Evolutionary conservation across 2,329 filamentous ascomycete genomes (phyloP), one percentile per base, ranked within the genome.

Genomic region (Teratosphaeria destructans): DNA sequence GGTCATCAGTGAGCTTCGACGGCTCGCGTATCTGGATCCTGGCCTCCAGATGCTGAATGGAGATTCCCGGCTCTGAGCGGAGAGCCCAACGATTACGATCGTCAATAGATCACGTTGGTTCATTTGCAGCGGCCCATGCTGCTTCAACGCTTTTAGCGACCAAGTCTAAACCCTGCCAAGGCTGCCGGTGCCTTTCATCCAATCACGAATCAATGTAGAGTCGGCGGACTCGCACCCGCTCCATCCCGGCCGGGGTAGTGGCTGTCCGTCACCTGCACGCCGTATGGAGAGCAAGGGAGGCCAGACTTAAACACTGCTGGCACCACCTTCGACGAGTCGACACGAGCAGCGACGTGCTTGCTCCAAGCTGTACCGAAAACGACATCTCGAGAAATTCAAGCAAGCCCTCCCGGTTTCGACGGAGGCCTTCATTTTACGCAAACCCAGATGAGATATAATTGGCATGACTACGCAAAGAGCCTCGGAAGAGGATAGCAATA

Each of bases 1-100:
- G 59, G 56, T n/a, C 57, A 58, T n/a, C 57, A 58, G 23, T 56
- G 19, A 56, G 34, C 23, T 19, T 5, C n/a, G 19, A 49, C 8
- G 43, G 23, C n/a, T 49, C 43, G 19, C 43, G 16, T 23, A 49
- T 49, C 16, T 19, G 43, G n/a, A 16, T 23, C 43, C 19, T 49
- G 43, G 43, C 43, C 8, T 49, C 5, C 16, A 49, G 43, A 10
- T 23, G 43, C 10, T 19, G n/a, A 23, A 49, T 49, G 3, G 43
- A 49, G n/a, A 7, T n/a, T 7, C 10, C 23, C n/a, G 14, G 37
- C 12, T n/a, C 3, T 14, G 12, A 6, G 3, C 11, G 16, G 11
- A 14, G 11, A 43, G 7, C 8, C 12, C 37, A 43, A 16, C 14
- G 5, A 43, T 43, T 14, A 12, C 37, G 37, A 43, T 43, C 37